Evolutionary conservation across 768 basidiomycete species (phyloP).

Genomic region (Cystofilobasidium bisporidii): DNA sequence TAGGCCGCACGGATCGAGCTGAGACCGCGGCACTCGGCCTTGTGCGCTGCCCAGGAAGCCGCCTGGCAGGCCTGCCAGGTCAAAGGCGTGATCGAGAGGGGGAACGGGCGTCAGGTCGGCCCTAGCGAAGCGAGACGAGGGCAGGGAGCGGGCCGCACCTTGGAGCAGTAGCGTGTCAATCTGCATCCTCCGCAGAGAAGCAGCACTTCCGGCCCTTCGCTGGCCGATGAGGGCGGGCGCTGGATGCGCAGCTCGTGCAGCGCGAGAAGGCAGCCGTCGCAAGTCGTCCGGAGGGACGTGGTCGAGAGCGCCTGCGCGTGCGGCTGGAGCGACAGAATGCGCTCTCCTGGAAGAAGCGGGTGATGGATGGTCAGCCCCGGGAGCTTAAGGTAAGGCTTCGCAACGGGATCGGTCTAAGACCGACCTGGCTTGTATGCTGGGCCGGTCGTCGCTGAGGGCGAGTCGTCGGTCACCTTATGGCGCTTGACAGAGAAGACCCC

Average conservation of each 20-base stretch:
- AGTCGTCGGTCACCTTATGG: too few species aligned
- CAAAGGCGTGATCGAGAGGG: neutral
- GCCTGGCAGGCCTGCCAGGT: slow-evolving; percentile 20
- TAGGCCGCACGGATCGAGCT: slow-evolving; percentile 46
- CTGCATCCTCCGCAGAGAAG: slow-evolving; percentile 65
- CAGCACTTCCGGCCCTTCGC: slow-evolving; percentile 26
- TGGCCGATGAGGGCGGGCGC: neutral
- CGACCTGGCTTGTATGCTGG: too few species aligned
- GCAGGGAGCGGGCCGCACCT: slow-evolving; percentile 44
- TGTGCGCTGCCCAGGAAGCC: neutral
- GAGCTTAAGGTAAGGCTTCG: too few species aligned
- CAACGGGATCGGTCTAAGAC: too few species aligned
- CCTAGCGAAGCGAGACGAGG: slow-evolving; percentile 12
- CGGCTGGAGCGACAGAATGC: slow-evolving; percentile 53
- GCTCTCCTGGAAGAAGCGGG: slow-evolving; percentile 46
- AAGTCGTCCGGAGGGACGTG: slow-evolving; percentile 52
- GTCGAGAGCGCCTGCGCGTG: slow-evolving; percentile 59
- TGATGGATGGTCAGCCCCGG: neutral
- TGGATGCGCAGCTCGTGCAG: slow-evolving; percentile 30
- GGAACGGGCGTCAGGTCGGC: too few species aligned
- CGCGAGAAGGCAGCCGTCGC: slow-evolving; percentile 53
- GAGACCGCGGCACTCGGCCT: slow-evolving; percentile 62
- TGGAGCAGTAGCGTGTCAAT: slow-evolving; percentile 62
- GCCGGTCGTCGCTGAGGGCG: too few species aligned
- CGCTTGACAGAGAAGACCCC: too few species aligned